phyloP scores from a whole-genome alignment of 176 grass and related monocot genomes.

The Aegilops sharonensis region DNA sequence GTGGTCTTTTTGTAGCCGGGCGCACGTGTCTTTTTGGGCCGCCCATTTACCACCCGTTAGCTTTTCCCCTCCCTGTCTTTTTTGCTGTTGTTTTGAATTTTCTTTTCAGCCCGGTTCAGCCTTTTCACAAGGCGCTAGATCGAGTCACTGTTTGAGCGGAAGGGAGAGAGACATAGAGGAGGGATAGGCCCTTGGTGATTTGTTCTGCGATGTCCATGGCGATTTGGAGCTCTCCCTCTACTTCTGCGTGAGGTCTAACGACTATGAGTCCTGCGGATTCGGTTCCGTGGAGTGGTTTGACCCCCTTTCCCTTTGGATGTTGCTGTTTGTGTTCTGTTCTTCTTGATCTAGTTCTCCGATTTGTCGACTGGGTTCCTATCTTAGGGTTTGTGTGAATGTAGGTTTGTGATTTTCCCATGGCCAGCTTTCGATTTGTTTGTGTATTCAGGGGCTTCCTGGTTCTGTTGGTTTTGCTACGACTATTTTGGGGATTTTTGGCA shows the following conservation, averaged over 20 bases:
- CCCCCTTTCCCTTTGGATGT: background rate
- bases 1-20: background rate
- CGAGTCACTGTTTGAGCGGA: background rate
- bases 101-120: background rate
- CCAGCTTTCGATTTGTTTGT: background rate
- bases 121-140: background rate
- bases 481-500: background rate
- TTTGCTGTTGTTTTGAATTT: background rate
- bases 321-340: background rate
- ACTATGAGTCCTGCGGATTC: background rate
- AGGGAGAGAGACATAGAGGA: background rate
- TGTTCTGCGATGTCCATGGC: background rate
- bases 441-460: background rate
- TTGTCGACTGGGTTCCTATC: background rate
- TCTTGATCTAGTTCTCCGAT: background rate
- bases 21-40: background rate
- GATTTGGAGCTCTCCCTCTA: background rate
- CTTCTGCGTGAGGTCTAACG: background rate
- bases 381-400: background rate
- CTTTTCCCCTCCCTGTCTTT: background rate
- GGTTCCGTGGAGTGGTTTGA: background rate
- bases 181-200: no score
- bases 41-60: background rate
- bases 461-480: background rate
- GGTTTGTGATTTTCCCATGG: background rate